A percentile compares a stretch with the other conserved stretches of the same genome.
Evolutionary conservation across 2,329 filamentous ascomycete species (phyloP).

Genomic region (Peltaster fructicola): DNA sequence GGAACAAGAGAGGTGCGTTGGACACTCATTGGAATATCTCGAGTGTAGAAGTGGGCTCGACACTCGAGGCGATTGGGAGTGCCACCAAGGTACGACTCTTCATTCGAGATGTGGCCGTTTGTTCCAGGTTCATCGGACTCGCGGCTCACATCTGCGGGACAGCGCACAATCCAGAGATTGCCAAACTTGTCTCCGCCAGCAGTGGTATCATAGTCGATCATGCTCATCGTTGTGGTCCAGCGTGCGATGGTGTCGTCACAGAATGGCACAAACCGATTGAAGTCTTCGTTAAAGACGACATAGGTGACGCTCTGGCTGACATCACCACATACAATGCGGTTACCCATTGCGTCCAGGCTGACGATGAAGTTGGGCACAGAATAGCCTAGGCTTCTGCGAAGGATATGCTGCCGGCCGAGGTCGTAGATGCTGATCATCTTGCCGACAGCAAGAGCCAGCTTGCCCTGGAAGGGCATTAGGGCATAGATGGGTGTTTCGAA

Average conservation of each 20-base stretch:
- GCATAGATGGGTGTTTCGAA: conserved; percentile 78
- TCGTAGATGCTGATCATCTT: conserved; percentile 75
- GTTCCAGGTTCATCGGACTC: conserved; percentile 86
- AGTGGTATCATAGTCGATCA: conserved; percentile 95
- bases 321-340: conserved; percentile 79
- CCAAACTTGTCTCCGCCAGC: conserved; percentile 96
- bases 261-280: conserved; percentile 85
- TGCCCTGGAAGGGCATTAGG: conserved; percentile 84
- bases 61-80: conserved; percentile 69
- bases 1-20: conserved; percentile 79
- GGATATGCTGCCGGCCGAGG: conserved; percentile 75
- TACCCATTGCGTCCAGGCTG: conserved; percentile 75
- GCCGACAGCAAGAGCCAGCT: conserved; percentile 70
- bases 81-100: conserved; percentile 77
- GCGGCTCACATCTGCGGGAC: conserved; percentile 67
- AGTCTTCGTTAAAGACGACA: conserved; percentile 80
- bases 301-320: conserved; percentile 83
- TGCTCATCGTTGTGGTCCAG: conserved; percentile 78
- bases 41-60: conserved; percentile 74
- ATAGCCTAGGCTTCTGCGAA: conserved; percentile 52
- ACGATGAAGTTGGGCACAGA: conserved; percentile 48
- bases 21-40: conserved; percentile 83
- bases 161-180: conserved; percentile 84
- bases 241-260: conserved; percentile 76
- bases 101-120: conserved; percentile 78